phyloP scores from a whole-genome alignment of 371 early-diverging fungal genomes.

The Saksenaea oblongispora region DNA sequence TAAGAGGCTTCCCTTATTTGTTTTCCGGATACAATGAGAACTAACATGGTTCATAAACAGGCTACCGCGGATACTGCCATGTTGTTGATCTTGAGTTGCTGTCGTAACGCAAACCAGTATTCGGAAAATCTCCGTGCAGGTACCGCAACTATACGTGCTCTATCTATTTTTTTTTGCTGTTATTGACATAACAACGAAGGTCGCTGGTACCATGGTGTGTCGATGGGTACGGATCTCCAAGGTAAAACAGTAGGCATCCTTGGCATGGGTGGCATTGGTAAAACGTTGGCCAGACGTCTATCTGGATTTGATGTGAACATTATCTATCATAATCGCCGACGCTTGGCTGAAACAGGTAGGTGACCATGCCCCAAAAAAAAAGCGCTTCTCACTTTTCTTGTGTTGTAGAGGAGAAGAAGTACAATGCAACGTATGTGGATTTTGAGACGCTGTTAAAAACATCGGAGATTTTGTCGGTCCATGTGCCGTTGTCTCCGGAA shows the following conservation, averaged over 20 bases:
- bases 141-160: conserved; percentile 9
- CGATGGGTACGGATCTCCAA: conserved; percentile 54
- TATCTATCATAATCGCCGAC: conserved; percentile 55
- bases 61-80: conserved; percentile 60
- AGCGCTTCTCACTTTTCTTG: background rate
- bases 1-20: background rate
- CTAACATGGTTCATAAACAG: conserved; percentile 5
- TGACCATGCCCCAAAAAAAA: background rate
- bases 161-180: background rate
- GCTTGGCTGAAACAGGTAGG: conserved; percentile 34
- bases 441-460: conserved; percentile 50
- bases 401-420: conserved; percentile 34
- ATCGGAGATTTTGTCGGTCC: conserved; percentile 61
- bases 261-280: conserved; percentile 66
- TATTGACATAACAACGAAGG: conserved; percentile 20
- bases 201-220: conserved; percentile 41
- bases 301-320: conserved; percentile 56
- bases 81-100: conserved; percentile 48
- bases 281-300: conserved; percentile 61
- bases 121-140: conserved; percentile 49
- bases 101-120: conserved; percentile 47
- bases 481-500: conserved; percentile 53
- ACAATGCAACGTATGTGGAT: conserved; percentile 44
- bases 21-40: background rate
- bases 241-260: conserved; percentile 56